These are phyloP conservation scores for Neonothopanus nambi DNA, from an alignment of 1,284 basidiomycete genomes.

Conservation along the genomic window DNA sequence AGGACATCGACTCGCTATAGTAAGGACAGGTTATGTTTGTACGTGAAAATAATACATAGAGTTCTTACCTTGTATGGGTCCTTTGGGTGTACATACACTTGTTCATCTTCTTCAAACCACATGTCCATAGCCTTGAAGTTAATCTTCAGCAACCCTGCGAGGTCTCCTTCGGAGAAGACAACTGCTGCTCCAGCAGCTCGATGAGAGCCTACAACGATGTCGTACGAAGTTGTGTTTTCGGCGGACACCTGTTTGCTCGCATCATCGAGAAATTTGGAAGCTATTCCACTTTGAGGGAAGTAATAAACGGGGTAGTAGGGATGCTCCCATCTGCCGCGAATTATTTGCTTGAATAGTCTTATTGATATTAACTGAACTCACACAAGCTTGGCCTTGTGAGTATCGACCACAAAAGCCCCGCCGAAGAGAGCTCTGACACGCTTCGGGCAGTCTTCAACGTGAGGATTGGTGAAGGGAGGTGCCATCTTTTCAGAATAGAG, in stretches of 20 bases:
- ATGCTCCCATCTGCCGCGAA: constrained; percentile 51
- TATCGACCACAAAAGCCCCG: constrained; percentile 55
- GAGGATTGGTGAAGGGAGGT: constrained; percentile 36
- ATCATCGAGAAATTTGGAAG: constrained; percentile 17
- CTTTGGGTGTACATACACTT: constrained; percentile 60
- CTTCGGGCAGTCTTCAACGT: constrained; percentile 46
- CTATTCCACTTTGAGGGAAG: constrained; percentile 47
- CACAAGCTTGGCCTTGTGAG: constrained; percentile 56
- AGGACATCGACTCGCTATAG: constrained; percentile 58
- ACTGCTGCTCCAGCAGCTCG: constrained; percentile 43
- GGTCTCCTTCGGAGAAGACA: constrained; percentile 35
- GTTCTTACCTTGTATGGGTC: constrained; percentile 64
- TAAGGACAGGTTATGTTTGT: not conserved
- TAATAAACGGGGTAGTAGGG: constrained; percentile 55
- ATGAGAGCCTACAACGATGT: constrained; percentile 45
- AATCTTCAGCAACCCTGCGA: constrained; percentile 51
- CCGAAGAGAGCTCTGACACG: constrained; percentile 55
- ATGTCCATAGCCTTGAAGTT: constrained; percentile 52
- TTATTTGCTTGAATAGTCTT: not conserved
- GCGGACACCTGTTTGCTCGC: constrained; percentile 6
- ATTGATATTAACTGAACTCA: constrained; percentile 31
- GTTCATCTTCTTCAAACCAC: constrained; percentile 71
- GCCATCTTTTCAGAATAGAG: constrained; percentile 20
- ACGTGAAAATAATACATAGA: not conserved
- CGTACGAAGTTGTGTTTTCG: constrained; percentile 38